Base-by-base conservation (phyloP, 2,329 filamentous ascomycete genomes). In the Fusarium poae region DNA sequence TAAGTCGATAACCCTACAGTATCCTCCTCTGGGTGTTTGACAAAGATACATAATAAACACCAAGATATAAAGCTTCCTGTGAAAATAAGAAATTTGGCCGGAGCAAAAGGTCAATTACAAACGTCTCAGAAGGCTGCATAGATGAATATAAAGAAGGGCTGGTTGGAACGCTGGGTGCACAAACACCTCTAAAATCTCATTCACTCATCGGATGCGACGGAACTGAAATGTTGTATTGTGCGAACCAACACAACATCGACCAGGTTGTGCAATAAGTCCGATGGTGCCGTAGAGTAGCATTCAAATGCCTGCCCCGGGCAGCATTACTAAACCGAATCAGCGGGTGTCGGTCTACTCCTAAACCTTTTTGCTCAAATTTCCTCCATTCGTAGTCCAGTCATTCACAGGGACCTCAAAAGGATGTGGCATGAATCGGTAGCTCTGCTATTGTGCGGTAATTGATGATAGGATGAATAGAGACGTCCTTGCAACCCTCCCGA, bases 181-280 rank as follows among this genome's bases (percentile, higher is more conserved):
- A 59, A 20, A 25, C 27, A 15, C n/a, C n/a, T 32, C 3, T 30
- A 27, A 4, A 21, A 27, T 44, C 16, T 35, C 2, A 62, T n/a
- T 8, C 11, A 30, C 6, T 16, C 18, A 42, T 25, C 60, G 53
- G 53, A 65, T 48, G 46, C 30, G 23, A 16, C 60, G 60, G 60
- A 65, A 65, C n/a, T 25, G 6, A 20, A 21, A 8, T 39, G 11
- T 3, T 25, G 21, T 27, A 12, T 27, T n/a, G 12, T 4, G 1
- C 9, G 32, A 11, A 12, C 46, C 32, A 39, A 48, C 30, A 56
- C 29, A 20, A 10, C 39, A 46, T 30, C 23, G 21, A 39, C 15
- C 13, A 35, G 9, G 3, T 27, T 3, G 30, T 13, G 23, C 21
- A 46, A 52, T 49, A 51, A 27, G 35, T 52, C 61, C 27, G 39